Percentiles rank a stretch among this genome's conserved stretches.
These are phyloP conservation scores for Mycena vitilis DNA, from an alignment of 768 basidiomycete genomes.

Conservation along the genomic window DNA sequence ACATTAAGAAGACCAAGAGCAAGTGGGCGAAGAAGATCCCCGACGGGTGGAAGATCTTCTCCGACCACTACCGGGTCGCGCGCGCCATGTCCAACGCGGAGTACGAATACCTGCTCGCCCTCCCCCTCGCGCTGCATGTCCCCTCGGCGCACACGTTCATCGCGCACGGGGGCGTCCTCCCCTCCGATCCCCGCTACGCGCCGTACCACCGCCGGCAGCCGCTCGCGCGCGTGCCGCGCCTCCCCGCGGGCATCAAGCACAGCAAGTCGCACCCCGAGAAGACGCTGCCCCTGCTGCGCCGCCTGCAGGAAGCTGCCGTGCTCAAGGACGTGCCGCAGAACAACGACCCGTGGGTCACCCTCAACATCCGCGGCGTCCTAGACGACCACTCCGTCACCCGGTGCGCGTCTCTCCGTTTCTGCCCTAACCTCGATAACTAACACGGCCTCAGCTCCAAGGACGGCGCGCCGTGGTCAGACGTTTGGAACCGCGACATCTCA, in stretches of 20 bases:
- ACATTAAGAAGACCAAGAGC: constrained; percentile 42
- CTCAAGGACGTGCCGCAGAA: constrained; percentile 81
- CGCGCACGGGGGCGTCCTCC: constrained; percentile 86
- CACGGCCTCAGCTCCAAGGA: constrained; percentile 43
- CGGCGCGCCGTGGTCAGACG: constrained; percentile 80
- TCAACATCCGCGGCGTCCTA: constrained; percentile 77
- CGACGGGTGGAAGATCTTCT: constrained; percentile 77
- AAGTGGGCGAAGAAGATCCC: constrained; percentile 68
- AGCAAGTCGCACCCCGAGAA: constrained; percentile 29
- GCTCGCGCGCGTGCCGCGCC: constrained; percentile 68
- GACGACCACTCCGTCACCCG: constrained; percentile 57
- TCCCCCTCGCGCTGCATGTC: constrained; percentile 81
- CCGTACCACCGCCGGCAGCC: constrained; percentile 71
- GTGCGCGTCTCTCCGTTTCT: no score
- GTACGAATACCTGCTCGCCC: constrained; percentile 77
- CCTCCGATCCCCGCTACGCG: constrained; percentile 71
- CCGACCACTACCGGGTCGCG: constrained; percentile 84
- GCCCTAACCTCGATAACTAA: background rate
- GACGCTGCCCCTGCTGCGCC: constrained; percentile 52
- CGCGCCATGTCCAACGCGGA: constrained; percentile 69
- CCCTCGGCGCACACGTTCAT: constrained; percentile 82
- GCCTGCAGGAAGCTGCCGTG: constrained; percentile 75
- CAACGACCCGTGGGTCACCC: constrained; percentile 75
- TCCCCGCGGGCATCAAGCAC: constrained; percentile 37
- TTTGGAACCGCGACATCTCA: constrained; percentile 78